Evolutionary conservation across 768 basidiomycete genomes (phyloP).

Genomic region (Hemileccinum rubropunctum): DNA sequence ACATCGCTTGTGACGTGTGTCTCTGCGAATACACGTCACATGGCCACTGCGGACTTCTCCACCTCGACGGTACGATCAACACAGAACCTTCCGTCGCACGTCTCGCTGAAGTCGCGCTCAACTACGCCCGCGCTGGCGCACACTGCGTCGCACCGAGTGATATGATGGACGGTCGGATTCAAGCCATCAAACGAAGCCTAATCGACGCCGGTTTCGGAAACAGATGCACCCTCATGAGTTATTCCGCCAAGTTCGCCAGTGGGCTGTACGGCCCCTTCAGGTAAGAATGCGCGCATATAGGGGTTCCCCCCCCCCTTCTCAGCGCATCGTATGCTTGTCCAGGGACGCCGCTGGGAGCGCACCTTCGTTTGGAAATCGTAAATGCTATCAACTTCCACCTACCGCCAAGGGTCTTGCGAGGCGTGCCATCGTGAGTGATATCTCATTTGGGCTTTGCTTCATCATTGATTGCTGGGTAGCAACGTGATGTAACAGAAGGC

Average conservation of each 20-base stretch:
- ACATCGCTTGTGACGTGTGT: conserved; percentile 94
- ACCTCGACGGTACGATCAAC: conserved; percentile 74
- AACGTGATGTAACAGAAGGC: conserved; percentile 86
- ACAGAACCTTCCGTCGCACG: conserved; percentile 77
- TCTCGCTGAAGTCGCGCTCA: conserved; percentile 88
- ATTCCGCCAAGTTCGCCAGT: conserved; percentile 97
- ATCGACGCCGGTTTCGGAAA: conserved; percentile 86
- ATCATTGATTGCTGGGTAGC: conserved; percentile 40
- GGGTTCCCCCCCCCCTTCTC: not conserved
- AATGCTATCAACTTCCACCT: conserved; percentile 97
- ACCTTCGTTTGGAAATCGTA: conserved; percentile 91
- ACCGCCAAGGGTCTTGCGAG: conserved; percentile 84
- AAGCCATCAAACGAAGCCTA: conserved; percentile 81
- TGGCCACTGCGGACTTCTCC: conserved; percentile 88
- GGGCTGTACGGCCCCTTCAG: conserved; percentile 95
- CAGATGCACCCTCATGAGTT: conserved; percentile 90
- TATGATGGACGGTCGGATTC: conserved; percentile 98
- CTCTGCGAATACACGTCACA: conserved; percentile 99
- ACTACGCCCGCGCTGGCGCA: conserved; percentile 92
- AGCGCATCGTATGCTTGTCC: not conserved
- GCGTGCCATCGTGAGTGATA: conserved; percentile 79
- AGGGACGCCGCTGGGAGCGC: conserved; percentile 98
- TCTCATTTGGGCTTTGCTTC: not conserved
- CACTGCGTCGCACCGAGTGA: conserved; percentile 98
- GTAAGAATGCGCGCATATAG: conserved; percentile 37